Conservation (phyloP, 352 stramenopile genomes). For the Globisporangium barbulae region DNA sequence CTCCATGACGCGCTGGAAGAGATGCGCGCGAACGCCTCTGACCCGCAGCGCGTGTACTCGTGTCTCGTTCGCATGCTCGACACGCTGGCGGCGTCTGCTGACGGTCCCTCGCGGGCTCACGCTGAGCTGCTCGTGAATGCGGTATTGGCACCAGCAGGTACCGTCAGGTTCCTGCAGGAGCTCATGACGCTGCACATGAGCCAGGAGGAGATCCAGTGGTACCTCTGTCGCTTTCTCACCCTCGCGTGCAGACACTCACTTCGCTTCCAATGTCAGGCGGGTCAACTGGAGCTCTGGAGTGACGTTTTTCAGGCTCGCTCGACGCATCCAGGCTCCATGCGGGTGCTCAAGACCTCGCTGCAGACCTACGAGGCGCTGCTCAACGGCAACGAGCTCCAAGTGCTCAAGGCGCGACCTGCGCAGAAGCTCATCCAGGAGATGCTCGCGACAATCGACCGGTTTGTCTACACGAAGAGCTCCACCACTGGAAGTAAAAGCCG, state of each 20-base stretch:
- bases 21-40: constrained; percentile 14
- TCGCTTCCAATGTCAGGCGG: constrained; percentile 42
- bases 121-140: constrained; percentile 13
- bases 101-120: constrained; percentile 5
- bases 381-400: constrained; percentile 30
- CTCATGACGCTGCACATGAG: constrained; percentile 19
- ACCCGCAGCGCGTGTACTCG: constrained; percentile 32
- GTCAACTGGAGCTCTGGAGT: constrained; percentile 28
- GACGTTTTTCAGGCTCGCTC: constrained; percentile 29
- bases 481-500: not conserved
- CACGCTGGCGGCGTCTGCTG: constrained; percentile 12
- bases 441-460: constrained; percentile 20
- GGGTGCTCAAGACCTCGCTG: constrained; percentile 34
- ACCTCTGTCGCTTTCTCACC: constrained; percentile 23
- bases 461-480: not conserved
- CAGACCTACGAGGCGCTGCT: constrained; percentile 28
- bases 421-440: constrained; percentile 21
- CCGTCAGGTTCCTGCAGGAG: constrained; percentile 20
- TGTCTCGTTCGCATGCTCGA: constrained; percentile 22
- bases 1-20: constrained; percentile 19
- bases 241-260: constrained; percentile 18
- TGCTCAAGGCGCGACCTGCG: constrained; percentile 6
- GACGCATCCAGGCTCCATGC: constrained; percentile 25
- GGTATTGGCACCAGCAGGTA: constrained; percentile 15
- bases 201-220: constrained; percentile 46